Base-by-base conservation (phyloP, 768 basidiomycete genomes). In the Pleurotus salmoneostramineus region DNA sequence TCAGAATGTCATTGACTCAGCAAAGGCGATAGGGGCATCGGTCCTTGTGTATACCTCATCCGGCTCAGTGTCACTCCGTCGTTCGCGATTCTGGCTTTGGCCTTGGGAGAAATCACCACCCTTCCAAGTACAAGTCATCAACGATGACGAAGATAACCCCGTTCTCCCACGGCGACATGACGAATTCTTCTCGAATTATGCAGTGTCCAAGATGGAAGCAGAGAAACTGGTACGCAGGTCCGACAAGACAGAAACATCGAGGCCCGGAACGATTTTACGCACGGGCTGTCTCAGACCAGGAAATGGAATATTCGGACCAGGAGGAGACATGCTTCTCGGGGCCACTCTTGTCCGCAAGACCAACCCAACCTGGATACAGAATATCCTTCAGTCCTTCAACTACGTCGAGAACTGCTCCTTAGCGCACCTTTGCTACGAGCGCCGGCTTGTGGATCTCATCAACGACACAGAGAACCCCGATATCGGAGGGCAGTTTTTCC, bases 251-350 rank as follows among this genome's bases (percentile, higher is more conserved):
- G 59, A 59, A 5, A 71, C 72, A 2, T 50, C 51, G 33, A 32
- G 45, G 34, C 7, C 14, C 11, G 56, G 56, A 5, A 63, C 59
- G 17, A 64, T 74, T 10, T 66, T 91, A 46, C 78, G 87, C 51
- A 91, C 89, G 6, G 89, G 90, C 0, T 86, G 82, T 60, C 75
- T 92, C 44, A 82, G 90, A n/a, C 90, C 90, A 2, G 88, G 89
- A 0, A 91, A 91, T 59, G 88, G 87, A 0, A 71, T 90, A 3
- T 92, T 82, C 67, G 90, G 90, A 1, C 84, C 89, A 1, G 82
- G 88, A 37, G 89, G 89, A 3, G 90, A 91, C 66, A 78, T 87
- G 63, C 65, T 88, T 8, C 83, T 81, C 52, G 87, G 81, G 2
- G 79, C 83, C 15, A 88, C 85, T 66, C 79, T 92, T 44, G 71